A percentile compares a stretch with the other conserved stretches of the same genome.
These are phyloP conservation scores for Penicillium macrosclerotiorum DNA, from an alignment of 495 filamentous ascomycete genomes.

Conservation along the genomic window DNA sequence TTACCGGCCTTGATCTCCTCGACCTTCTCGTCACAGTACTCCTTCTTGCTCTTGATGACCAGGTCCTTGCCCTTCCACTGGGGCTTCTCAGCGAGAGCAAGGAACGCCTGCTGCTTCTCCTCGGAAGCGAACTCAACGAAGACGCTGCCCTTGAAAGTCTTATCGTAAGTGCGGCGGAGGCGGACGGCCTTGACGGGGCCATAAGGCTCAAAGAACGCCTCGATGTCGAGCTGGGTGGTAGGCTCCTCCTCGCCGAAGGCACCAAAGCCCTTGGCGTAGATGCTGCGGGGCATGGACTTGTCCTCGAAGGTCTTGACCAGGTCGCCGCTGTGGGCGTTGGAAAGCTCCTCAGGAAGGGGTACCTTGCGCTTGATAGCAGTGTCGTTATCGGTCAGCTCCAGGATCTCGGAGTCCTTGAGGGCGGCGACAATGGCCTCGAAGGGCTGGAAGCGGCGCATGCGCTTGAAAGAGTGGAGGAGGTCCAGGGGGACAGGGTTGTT, in stretches of 20 bases:
- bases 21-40: slow-evolving; percentile 79
- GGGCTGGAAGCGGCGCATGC: slow-evolving; percentile 90
- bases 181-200: slow-evolving; percentile 81
- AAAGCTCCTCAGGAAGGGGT: slow-evolving; percentile 51
- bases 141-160: slow-evolving; percentile 86
- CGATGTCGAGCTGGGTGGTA: slow-evolving; percentile 85
- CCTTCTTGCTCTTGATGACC: slow-evolving; percentile 76
- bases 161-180: slow-evolving; percentile 70
- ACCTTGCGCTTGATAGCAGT: slow-evolving; percentile 73
- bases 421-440: slow-evolving; percentile 78
- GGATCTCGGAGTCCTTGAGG: slow-evolving; percentile 64
- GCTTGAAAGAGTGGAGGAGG: slow-evolving; percentile 78
- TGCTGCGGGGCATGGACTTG: slow-evolving; percentile 55
- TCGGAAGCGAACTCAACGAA: slow-evolving; percentile 86
- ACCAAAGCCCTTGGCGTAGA: slow-evolving; percentile 87
- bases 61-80: slow-evolving; percentile 73
- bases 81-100: slow-evolving; percentile 76
- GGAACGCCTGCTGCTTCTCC: slow-evolving; percentile 72
- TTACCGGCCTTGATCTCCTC: slow-evolving; percentile 72
- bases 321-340: slow-evolving; percentile 38
- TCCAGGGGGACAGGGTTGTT: slow-evolving; percentile 79
- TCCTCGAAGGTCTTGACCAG: slow-evolving; percentile 57
- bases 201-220: slow-evolving; percentile 81
- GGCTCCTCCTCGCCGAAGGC: slow-evolving; percentile 80
- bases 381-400: slow-evolving; percentile 68